A percentile compares a stretch with the other conserved stretches of the same genome.
phyloP scores from a whole-genome alignment of 2,329 filamentous ascomycete species.

The Fusarium caatingaense region DNA sequence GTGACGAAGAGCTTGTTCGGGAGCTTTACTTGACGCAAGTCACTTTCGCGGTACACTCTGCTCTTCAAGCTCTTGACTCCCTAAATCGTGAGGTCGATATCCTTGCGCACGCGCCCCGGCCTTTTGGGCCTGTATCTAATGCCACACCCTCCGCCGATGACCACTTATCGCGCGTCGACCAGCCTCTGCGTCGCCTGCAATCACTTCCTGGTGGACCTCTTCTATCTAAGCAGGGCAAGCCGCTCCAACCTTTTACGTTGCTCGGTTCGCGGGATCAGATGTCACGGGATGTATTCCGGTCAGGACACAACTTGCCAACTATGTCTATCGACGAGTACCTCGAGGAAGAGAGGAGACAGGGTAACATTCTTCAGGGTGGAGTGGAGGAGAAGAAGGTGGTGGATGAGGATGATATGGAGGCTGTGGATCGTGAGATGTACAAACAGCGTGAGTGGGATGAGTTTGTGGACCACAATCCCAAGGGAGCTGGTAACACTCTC shows the following conservation, averaged over 20 bases:
- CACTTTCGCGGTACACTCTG: constrained; percentile 77
- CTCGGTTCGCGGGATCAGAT: constrained; percentile 81
- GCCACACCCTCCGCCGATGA: constrained; percentile 60
- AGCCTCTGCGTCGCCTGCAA: constrained; percentile 64
- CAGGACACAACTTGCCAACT: constrained; percentile 92
- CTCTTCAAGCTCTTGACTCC: constrained; percentile 89
- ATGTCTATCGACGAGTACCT: constrained; percentile 99
- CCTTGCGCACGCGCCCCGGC: constrained; percentile 76
- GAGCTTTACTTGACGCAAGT: constrained; percentile 82
- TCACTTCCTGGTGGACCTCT: constrained; percentile 73
- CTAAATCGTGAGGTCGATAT: constrained; percentile 87
- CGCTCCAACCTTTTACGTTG: constrained; percentile 90
- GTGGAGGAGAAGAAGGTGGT: constrained; percentile 79
- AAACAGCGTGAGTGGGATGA: constrained; percentile 97
- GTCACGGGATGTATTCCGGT: constrained; percentile 83
- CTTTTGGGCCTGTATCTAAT: constrained; percentile 58
- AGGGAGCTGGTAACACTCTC: constrained; percentile 83
- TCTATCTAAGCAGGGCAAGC: constrained; percentile 82
- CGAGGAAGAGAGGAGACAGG: constrained; percentile 85
- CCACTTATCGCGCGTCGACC: constrained; percentile 78
- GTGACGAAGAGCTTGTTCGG: constrained; percentile 87
- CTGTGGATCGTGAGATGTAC: constrained; percentile 87
- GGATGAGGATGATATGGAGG: constrained; percentile 92
- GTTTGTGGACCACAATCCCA: constrained; percentile 88
- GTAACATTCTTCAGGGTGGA: constrained; percentile 91